A percentile compares a stretch with the other conserved stretches of the same genome.
phyloP scores from a whole-genome alignment of 169 alveolate species.

The Plasmodium fragile region DNA sequence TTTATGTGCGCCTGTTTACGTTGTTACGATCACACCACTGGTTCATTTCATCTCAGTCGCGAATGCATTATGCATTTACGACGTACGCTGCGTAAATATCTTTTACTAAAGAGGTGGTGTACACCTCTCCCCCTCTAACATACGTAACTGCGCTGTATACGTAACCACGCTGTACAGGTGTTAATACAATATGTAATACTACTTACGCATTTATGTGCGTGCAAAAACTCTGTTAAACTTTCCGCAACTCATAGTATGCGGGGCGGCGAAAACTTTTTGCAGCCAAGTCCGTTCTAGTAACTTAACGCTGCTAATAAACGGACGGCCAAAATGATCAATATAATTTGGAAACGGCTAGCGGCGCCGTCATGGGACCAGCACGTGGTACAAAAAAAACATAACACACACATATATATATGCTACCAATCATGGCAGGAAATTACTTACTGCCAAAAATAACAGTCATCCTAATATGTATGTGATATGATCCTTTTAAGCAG shows the following conservation, averaged over 20 bases:
- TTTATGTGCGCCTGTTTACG: background rate
- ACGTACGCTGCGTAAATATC: background rate
- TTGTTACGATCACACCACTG: background rate
- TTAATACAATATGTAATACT: background rate
- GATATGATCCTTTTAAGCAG: background rate
- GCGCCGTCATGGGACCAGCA: background rate
- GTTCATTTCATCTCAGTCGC: background rate
- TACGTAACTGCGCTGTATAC: background rate
- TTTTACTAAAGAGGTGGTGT: background rate
- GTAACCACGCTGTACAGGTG: background rate
- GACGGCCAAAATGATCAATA: background rate
- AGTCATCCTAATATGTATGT: background rate
- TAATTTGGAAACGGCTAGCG: background rate
- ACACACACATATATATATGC: background rate
- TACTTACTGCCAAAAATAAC: background rate
- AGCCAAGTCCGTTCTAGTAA: background rate
- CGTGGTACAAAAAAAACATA: too few species aligned
- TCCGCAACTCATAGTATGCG: background rate
- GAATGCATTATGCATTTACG: background rate
- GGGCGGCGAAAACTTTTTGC: background rate
- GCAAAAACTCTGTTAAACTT: background rate
- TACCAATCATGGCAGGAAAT: background rate
- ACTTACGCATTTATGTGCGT: background rate
- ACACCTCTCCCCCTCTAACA: background rate
- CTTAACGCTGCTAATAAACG: background rate